A percentile compares a stretch with the other conserved stretches of the same genome.
These are phyloP conservation scores for Cornus controversa DNA, from an alignment of 148 eudicot species.

Conservation along the genomic window DNA sequence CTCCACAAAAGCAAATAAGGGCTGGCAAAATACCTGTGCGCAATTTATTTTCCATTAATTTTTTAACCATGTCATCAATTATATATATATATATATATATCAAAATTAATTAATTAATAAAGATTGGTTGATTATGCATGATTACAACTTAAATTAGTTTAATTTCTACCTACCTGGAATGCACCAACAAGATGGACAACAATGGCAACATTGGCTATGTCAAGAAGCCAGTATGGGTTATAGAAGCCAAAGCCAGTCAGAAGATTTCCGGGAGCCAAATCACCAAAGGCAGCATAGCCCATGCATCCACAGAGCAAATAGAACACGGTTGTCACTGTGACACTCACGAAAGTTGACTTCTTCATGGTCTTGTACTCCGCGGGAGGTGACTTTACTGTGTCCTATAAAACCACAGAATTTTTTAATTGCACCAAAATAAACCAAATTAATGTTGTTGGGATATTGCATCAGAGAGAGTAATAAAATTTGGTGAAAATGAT, in stretches of 20 bases:
- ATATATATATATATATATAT: no score
- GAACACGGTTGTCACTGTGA: conserved; percentile 41
- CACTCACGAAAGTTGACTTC: conserved; percentile 38
- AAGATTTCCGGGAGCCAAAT: conserved; percentile 47
- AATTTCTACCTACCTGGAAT: conserved; percentile 51
- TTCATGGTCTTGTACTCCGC: conserved; percentile 55
- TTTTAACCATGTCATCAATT: not conserved
- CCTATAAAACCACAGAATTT: conserved; percentile 17
- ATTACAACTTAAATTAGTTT: not conserved
- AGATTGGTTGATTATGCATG: not conserved
- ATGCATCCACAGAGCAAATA: conserved; percentile 52
- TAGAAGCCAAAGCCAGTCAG: conserved; percentile 58
- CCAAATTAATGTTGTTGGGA: no score
- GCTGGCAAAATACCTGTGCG: conserved; percentile 10
- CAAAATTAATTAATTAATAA: no score
- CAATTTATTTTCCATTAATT: not conserved
- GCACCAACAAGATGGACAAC: conserved; percentile 52
- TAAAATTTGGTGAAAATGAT: not conserved
- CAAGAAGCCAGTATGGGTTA: conserved; percentile 56
- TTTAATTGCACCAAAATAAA: not conserved
- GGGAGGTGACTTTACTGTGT: conserved; percentile 47
- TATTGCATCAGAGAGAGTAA: no score
- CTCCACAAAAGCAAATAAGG: conserved; percentile 7
- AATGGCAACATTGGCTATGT: conserved; percentile 50
- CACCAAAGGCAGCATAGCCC: conserved; percentile 64